A percentile compares a stretch with the other conserved stretches of the same genome.
Conservation (phyloP, 1,139 yeast genomes). For the Scheffersomyces quercinus region DNA sequence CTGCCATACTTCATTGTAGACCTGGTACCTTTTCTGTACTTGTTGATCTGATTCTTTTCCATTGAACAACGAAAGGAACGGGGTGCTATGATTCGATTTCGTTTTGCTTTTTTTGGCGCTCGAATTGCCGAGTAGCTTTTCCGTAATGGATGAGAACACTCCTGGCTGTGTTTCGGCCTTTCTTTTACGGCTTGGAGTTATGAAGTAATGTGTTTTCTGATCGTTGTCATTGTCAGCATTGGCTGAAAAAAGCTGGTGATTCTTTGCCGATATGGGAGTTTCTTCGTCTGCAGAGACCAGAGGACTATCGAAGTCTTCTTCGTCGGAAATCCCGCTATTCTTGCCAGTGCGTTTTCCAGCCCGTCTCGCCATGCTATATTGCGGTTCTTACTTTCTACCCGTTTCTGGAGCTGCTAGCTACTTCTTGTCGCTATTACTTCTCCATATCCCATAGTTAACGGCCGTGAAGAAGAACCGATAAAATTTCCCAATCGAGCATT, state of each 20-base stretch:
- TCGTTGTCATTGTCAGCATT: slow-evolving; percentile 5
- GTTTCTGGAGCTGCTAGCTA: too few species aligned
- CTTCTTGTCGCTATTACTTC: too few species aligned
- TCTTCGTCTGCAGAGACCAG: too few species aligned
- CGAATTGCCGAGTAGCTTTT: not conserved
- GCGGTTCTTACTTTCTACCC: too few species aligned
- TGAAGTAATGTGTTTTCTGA: slow-evolving; percentile 16
- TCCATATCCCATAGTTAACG: too few species aligned
- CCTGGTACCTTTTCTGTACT: slow-evolving; percentile 34
- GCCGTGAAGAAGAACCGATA: too few species aligned
- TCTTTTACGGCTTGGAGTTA: slow-evolving; percentile 5
- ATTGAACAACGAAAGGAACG: slow-evolving; percentile 37
- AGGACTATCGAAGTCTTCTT: too few species aligned
- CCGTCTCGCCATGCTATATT: too few species aligned
- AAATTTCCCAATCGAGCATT: too few species aligned
- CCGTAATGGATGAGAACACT: not conserved
- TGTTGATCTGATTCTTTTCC: slow-evolving; percentile 42
- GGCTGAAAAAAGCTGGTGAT: not conserved
- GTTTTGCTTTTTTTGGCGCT: not conserved
- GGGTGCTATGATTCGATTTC: slow-evolving; percentile 14
- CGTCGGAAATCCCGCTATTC: too few species aligned
- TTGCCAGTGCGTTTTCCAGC: too few species aligned
- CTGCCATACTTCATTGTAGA: slow-evolving; percentile 43
- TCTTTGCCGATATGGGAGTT: too few species aligned
- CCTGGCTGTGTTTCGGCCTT: not conserved